Base-by-base conservation (phyloP, 495 filamentous ascomycete species). In the Cercophora sp. region DNA sequence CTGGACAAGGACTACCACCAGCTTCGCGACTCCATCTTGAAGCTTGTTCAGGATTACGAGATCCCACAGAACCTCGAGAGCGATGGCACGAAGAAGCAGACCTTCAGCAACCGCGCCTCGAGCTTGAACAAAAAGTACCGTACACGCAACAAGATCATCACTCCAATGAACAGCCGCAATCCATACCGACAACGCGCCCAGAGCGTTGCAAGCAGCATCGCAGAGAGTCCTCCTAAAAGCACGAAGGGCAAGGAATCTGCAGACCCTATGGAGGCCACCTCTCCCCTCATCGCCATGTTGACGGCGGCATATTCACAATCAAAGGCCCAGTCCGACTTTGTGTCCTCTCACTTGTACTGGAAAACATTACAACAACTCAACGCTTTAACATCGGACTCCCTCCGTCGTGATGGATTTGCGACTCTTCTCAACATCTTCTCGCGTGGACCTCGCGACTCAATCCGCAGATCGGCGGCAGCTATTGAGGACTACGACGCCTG, bases 1-100 rank as follows among this genome's bases (percentile, higher is more conserved):
- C 70, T 89, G 5, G 85, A 88, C 61, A 87, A 86, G 56, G 87
- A 90, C 57, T 88, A 93, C 57, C 87, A 93, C 66, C 84, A 88
- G 47, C 70, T 95, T 6, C 86, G 92, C 49, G 84, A 88, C 27
- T 86, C 88, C 5, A 86, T 96, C 40, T 70, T 88, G 39, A 91
- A 88, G 60, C 76, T 96, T 2, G 85, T 93, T 15, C 80, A 86
- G 55, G 88, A 93, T 34, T 88, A 84, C 52, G 87, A 90, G 55
- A 84, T 86, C 18, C 85, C 85, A 2, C 79, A 82, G 35, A 79
- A 73, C 24, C 62, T 82, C 0, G 74, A 81, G 37, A 70, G 67
- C 15, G 78, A 81, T 25, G 73, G 69, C 20, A 69, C 77, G 25
- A 64, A 62, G 49, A 74, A 78, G 35, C 81, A 81, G 48, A 78